phyloP scores from a whole-genome alignment of 2,329 filamentous ascomycete genomes.

The Alternaria incomplexa region DNA sequence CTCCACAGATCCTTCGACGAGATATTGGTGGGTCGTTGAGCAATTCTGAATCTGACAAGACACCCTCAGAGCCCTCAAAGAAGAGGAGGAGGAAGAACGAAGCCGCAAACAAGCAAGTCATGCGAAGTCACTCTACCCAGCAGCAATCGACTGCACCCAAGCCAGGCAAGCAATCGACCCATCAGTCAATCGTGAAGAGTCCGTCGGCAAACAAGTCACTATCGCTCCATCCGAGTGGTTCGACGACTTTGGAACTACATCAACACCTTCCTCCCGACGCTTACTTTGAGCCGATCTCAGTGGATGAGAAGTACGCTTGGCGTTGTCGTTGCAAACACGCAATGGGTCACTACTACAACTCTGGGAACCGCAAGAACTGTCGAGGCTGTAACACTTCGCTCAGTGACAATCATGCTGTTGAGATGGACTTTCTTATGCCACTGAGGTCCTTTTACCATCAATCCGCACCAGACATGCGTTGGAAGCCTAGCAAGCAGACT shows the following conservation, averaged over 20 bases:
- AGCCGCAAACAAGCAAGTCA: neutral
- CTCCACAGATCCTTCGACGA: neutral
- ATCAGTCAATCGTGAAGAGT: neutral
- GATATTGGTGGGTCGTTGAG: neutral
- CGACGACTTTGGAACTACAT: constrained; percentile 23
- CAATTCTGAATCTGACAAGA: neutral
- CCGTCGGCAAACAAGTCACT: neutral
- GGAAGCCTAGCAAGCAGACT: constrained; percentile 25
- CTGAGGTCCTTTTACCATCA: constrained; percentile 21
- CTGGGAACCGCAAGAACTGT: constrained; percentile 32
- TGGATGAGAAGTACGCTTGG: constrained; percentile 29
- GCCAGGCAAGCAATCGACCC: neutral
- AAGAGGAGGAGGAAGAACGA: neutral
- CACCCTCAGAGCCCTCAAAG: neutral
- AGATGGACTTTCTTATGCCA: constrained; percentile 41
- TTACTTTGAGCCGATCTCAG: constrained; percentile 21
- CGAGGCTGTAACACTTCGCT: constrained; percentile 29
- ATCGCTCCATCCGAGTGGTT: constrained; percentile 16
- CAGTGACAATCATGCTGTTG: constrained; percentile 8
- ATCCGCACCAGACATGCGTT: constrained; percentile 17
- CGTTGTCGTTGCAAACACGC: constrained; percentile 34
- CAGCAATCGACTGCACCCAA: neutral
- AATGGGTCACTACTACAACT: constrained; percentile 38
- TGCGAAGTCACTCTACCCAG: neutral
- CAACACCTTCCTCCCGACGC: constrained; percentile 28